Conservation (phyloP, 805 yeast species). For the Zygoascus ofunaensis region DNA sequence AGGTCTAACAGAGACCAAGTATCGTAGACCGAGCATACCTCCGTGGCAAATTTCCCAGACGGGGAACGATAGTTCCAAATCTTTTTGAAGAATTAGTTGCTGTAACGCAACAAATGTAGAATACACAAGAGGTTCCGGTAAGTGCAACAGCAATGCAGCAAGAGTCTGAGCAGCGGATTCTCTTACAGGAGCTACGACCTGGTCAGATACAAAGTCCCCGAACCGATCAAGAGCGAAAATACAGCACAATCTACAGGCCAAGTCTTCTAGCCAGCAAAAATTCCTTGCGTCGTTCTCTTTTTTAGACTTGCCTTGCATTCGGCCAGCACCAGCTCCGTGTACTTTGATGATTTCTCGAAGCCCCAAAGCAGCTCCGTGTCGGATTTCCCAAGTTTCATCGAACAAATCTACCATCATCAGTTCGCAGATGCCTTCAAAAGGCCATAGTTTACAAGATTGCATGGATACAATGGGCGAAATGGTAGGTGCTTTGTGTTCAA, state of each 20-base stretch:
- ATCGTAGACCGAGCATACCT: conserved; percentile 87
- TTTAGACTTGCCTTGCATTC: conserved; percentile 53
- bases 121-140: conserved; percentile 49
- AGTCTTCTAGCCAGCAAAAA: conserved; percentile 67
- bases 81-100: conserved; percentile 55
- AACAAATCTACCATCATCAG: conserved; percentile 68
- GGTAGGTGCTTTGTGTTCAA: conserved; percentile 62
- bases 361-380: conserved; percentile 95
- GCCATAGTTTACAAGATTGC: conserved; percentile 80
- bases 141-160: conserved; percentile 77
- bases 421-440: conserved; percentile 87
- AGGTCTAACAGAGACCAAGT: conserved; percentile 81
- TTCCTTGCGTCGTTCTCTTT: conserved; percentile 61
- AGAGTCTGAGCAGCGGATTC: conserved; percentile 94
- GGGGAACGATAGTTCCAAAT: conserved; percentile 38
- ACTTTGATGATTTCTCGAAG: conserved; percentile 72
- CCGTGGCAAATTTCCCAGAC: conserved; percentile 99
- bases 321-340: conserved; percentile 82
- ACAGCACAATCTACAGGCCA: conserved; percentile 75
- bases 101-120: conserved; percentile 58
- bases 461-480: conserved; percentile 60
- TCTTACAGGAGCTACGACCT: conserved; percentile 96
- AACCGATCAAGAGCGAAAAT: conserved; percentile 88
- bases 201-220: conserved; percentile 95
- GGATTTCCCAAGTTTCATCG: conserved; percentile 82